Evolutionary conservation across 208 protist species (phyloP).

Genomic region (Wallacemonas sp.): DNA sequence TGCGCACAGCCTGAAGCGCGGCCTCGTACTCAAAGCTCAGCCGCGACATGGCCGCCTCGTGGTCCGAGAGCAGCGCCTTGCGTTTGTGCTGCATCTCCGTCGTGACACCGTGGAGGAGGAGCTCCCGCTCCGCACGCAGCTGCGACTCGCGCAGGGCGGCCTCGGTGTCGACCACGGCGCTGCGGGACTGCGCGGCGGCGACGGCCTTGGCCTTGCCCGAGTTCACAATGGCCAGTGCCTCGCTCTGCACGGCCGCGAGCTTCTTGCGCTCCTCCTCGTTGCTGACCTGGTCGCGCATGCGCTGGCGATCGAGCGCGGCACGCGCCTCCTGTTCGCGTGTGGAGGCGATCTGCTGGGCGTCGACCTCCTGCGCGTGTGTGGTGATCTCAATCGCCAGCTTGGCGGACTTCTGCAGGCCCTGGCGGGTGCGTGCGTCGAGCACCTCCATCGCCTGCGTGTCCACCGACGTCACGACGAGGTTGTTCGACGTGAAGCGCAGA

Average conservation of each 20-base stretch:
- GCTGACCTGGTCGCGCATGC: slow-evolving; percentile 91
- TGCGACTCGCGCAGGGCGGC: slow-evolving; percentile 73
- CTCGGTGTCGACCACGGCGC: slow-evolving; percentile 88
- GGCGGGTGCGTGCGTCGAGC: slow-evolving; percentile 93
- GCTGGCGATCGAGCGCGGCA: slow-evolving; percentile 90
- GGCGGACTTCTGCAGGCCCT: slow-evolving; percentile 95
- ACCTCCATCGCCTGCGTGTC: slow-evolving; percentile 96
- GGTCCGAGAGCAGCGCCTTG: slow-evolving; percentile 33
- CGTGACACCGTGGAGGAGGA: slow-evolving; percentile 43
- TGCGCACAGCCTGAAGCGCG: slow-evolving; percentile 40
- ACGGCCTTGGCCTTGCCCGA: slow-evolving; percentile 91
- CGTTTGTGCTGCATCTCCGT: slow-evolving; percentile 53
- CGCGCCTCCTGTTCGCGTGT: slow-evolving; percentile 90
- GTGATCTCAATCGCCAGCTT: slow-evolving; percentile 97
- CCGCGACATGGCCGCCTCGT: slow-evolving; percentile 38
- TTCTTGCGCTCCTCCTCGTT: slow-evolving; percentile 88
- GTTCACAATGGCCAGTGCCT: slow-evolving; percentile 80
- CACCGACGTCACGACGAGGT: slow-evolving; percentile 94
- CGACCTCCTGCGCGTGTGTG: slow-evolving; percentile 93
- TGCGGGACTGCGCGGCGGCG: slow-evolving; percentile 86
- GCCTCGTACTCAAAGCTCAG: slow-evolving; percentile 34
- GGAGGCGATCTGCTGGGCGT: slow-evolving; percentile 90
- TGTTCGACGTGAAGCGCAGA: slow-evolving; percentile 90
- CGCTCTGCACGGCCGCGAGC: slow-evolving; percentile 88
- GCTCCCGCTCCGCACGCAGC: slow-evolving; percentile 76